Base-by-base conservation (phyloP, 306 rosid species). In the Sechiopsis laciniata region DNA sequence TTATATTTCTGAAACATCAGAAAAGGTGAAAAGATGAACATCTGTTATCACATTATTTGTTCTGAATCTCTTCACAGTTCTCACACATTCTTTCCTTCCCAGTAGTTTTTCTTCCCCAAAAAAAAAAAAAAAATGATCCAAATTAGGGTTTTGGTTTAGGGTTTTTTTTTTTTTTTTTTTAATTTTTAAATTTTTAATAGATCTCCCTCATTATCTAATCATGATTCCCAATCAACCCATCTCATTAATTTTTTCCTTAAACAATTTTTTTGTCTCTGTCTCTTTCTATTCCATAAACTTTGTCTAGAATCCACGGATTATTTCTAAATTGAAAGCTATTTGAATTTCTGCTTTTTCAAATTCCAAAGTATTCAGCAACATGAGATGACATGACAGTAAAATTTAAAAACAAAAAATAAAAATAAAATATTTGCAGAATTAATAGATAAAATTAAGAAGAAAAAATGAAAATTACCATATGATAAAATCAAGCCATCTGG, bases 401-500 rank as follows among this genome's bases (percentile, higher is more conserved):
- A 37, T 37, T 37, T 0, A 17, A n/a, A 1, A 21, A 13, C 45
- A 67, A 11, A 17, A 11, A 50, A 50, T 3, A 10, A 14, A 20
- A 60, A 2, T 26, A 10, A 24, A 32, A 12, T 13, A 32, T 55
- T 66, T 40, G 71, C 7, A 35, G 20, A 17, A 17, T 26, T 3
- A 10, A 12, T 13, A 6, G 4, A 14, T 9, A 13, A 19, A 26
- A 62, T n/a, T 16, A 32, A 16, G 13, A 65, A 32, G 37, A 32
- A 32, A 32, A 5, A 32, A 32, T 32, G 15, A 51, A 22, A 24
- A 55, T 73, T 70, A 83, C 80, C 75, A 76, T 75, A 72, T 40
- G 66, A 19, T 14, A 55, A 11, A n/a, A 72, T 65, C 19, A 58
- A 16, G 35, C 10, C 17, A 72, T 73, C 78, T 86, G 96, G 80